Evolutionary conservation across 768 basidiomycete species (phyloP).

Genomic region (Crassisporium funariophilum): DNA sequence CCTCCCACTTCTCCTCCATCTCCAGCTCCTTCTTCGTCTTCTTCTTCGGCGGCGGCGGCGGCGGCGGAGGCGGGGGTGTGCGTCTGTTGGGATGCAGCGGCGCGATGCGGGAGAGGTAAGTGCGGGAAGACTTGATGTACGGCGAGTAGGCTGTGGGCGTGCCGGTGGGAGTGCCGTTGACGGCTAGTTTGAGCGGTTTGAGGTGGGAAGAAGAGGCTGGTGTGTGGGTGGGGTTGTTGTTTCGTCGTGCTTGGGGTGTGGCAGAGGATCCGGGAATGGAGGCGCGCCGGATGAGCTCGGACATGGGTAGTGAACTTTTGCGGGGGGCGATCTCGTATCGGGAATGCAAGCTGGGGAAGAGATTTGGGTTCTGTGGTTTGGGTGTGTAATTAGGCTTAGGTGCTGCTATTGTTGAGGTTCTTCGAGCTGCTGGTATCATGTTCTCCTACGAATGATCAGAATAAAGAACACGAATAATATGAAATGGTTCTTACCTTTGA

Average conservation of each 20-base stretch:
- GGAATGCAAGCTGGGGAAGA: constrained; percentile 27
- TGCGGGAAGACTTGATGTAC: constrained; percentile 63
- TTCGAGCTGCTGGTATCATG: constrained; percentile 12
- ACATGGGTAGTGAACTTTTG: constrained; percentile 62
- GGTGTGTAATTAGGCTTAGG: constrained; percentile 13
- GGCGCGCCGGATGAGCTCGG: constrained; percentile 73
- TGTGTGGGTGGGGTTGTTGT: constrained; percentile 12
- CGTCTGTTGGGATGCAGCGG: constrained; percentile 75
- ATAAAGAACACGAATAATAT: not conserved
- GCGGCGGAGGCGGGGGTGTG: constrained; percentile 72
- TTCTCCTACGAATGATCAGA: constrained; percentile 29
- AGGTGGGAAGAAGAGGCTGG: constrained; percentile 15
- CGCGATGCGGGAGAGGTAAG: constrained; percentile 66
- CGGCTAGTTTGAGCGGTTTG: constrained; percentile 15
- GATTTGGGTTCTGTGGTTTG: constrained; percentile 20
- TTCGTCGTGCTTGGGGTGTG: no score
- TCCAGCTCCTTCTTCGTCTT: constrained; percentile 81
- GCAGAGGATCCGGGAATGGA: constrained; percentile 63
- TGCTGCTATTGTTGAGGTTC: constrained; percentile 4
- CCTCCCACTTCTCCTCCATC: constrained; percentile 78
- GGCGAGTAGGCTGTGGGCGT: constrained; percentile 55
- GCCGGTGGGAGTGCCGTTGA: constrained; percentile 11
- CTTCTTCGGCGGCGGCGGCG: constrained; percentile 69
- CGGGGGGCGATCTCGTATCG: constrained; percentile 52
- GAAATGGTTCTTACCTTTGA: constrained; percentile 19